Percentiles rank a stretch among this genome's conserved stretches.
phyloP scores from a whole-genome alignment of 2,329 filamentous ascomycete species.

The Scopulariopsis brevicaulis region DNA sequence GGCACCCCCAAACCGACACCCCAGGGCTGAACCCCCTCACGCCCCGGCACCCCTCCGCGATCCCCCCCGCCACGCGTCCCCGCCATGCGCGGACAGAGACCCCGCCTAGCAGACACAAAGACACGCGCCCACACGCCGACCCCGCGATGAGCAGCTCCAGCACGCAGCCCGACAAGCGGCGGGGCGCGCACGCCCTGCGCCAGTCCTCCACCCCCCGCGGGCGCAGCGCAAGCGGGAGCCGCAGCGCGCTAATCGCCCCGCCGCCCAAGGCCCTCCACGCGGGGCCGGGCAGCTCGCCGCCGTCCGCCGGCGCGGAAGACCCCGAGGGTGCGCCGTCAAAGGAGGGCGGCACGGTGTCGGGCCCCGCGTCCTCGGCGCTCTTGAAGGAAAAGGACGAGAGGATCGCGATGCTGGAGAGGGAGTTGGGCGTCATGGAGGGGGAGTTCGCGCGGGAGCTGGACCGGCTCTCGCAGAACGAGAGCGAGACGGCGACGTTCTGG shows the following conservation, averaged over 20 bases:
- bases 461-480: constrained; percentile 39
- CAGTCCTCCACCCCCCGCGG: not conserved
- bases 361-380: not conserved
- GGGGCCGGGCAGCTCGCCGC: not conserved
- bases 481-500: constrained; percentile 45
- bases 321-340: not conserved
- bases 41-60: not conserved
- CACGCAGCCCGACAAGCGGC: constrained; percentile 9
- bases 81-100: not conserved
- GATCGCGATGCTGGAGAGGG: constrained; percentile 39
- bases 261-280: constrained; percentile 3
- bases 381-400: constrained; percentile 25
- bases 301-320: not conserved
- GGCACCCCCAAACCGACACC: not conserved
- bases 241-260: constrained; percentile 2
- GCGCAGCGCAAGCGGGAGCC: not conserved
- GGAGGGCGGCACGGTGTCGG: not conserved
- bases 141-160: constrained; percentile 10
- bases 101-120: not conserved
- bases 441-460: constrained; percentile 44
- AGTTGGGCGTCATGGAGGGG: constrained; percentile 37
- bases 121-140: constrained; percentile 4
- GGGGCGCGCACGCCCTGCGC: not conserved
- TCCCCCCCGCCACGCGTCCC: not conserved
- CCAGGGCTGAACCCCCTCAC: not conserved